Conservation (phyloP, 1,284 basidiomycete genomes). For the Sanghuangporus baumii region DNA sequence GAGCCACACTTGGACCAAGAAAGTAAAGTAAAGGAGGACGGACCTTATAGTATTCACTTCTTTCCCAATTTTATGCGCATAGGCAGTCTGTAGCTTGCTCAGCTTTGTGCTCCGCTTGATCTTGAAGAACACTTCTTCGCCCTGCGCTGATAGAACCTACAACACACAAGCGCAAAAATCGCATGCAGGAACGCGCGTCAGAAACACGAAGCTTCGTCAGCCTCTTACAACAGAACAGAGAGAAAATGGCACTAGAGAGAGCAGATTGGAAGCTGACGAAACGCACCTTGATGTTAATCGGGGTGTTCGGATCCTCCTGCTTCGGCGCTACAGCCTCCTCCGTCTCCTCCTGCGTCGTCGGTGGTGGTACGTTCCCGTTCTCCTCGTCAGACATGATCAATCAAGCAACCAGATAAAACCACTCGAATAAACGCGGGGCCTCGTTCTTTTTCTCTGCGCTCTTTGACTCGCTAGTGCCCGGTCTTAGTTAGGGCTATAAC, state of each 20-base stretch:
- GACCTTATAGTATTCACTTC: conserved; percentile 83
- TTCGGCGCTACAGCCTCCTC: conserved; percentile 48
- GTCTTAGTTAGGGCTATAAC: background rate
- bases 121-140: conserved; percentile 97
- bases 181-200: background rate
- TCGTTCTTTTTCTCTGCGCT: background rate
- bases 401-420: background rate
- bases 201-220: background rate
- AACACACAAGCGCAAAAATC: too few relatives aligned
- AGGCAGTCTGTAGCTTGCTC: conserved; percentile 90
- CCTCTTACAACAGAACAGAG: background rate
- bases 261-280: background rate
- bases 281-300: conserved; percentile 81
- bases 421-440: background rate
- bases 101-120: conserved; percentile 94
- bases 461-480: background rate
- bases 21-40: conserved; percentile 23
- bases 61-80: conserved; percentile 92
- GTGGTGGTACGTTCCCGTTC: conserved; percentile 24
- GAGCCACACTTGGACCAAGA: background rate
- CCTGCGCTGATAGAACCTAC: conserved; percentile 70
- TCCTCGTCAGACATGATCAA: conserved; percentile 60
- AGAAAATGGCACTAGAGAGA: background rate
- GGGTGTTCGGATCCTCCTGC: conserved; percentile 53
- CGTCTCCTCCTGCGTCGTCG: conserved; percentile 26